These are phyloP conservation scores for Oidiodendron maius DNA, from an alignment of 495 filamentous ascomycete species.

Conservation along the genomic window DNA sequence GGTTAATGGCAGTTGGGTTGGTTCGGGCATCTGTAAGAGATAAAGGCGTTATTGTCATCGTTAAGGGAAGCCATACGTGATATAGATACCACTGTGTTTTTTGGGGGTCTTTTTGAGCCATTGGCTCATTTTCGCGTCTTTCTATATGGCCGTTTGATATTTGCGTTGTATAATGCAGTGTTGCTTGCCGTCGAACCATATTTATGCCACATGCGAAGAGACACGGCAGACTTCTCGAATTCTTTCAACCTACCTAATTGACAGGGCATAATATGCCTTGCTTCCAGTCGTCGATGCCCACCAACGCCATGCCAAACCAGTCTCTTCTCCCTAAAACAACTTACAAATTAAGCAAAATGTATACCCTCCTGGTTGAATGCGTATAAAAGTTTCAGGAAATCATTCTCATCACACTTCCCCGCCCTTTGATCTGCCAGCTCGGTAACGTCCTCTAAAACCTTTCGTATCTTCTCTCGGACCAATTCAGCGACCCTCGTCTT, in stretches of 20 bases:
- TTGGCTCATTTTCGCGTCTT: no score
- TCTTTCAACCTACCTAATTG: no score
- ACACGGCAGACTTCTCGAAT: no score
- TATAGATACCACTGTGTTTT: neutral
- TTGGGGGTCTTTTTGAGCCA: no score
- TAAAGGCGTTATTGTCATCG: neutral
- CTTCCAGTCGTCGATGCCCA: neutral
- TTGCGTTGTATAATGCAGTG: no score
- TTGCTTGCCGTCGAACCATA: no score
- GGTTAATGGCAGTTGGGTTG: conserved; percentile 6
- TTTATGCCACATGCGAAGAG: no score
- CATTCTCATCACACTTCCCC: conserved; percentile 81
- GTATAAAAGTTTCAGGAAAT: conserved; percentile 62
- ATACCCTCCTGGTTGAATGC: conserved; percentile 87
- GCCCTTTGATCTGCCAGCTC: conserved; percentile 73
- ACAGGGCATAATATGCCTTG: no score
- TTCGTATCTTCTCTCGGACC: conserved; percentile 75
- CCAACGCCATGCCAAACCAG: conserved; percentile 20
- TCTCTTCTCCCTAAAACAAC: neutral
- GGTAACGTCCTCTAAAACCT: conserved; percentile 71
- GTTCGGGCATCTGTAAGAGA: neutral
- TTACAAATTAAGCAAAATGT: conserved; percentile 67
- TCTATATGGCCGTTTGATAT: no score
- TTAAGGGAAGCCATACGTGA: neutral
- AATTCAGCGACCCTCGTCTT: conserved; percentile 72